Evolutionary conservation across 2,329 filamentous ascomycete genomes (phyloP), one percentile per base, ranked within the genome.

Genomic region (Aspergillus japonicus): DNA sequence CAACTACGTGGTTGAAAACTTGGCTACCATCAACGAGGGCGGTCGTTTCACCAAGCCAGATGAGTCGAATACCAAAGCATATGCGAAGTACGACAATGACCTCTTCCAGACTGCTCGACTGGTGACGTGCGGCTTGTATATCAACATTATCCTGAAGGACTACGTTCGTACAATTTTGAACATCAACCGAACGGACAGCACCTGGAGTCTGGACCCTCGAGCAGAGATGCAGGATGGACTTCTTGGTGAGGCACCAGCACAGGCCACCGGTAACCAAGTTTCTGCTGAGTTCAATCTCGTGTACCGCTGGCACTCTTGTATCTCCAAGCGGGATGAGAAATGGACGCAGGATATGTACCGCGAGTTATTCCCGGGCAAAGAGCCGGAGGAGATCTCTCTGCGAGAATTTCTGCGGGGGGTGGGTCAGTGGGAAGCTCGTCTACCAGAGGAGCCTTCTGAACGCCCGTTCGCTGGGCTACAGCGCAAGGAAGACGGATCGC

Each of bases 221-320:
- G 80, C 82, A n/a, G 82, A 86, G 0, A 83, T 87, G 47, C 80
- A 73, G 66, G 83, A 82, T 59, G 73, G 79, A 2, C 62, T 77
- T 10, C 68, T 77, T 55, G 72, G 74, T 4, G 74, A 82, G 24
- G 80, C 80, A 6, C 79, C 83, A 1, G 77, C 81, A 0, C 77
- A 84, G 50, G 87, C 85, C 1, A 80, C 85, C 2, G 87, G 87
- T 12, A 89, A 89, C 66, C 85, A 89, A 65, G 86, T 89, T 50
- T 87, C 83, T 47, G 86, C 85, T 3, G 87, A 89, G 70, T 89
- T 89, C 74, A 89, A 89, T 61, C 76, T 89, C 29, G 77, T 89
- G 1, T 89, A 89, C 68, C 79, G 87, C 26, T 89, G 85, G 80
- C 87, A 89, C 71, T 84, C 82, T 1, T 83, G 81, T 47, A 83